Evolutionary conservation across 179 eudicot genomes (phyloP).

Genomic region (Spinacia oleracea): DNA sequence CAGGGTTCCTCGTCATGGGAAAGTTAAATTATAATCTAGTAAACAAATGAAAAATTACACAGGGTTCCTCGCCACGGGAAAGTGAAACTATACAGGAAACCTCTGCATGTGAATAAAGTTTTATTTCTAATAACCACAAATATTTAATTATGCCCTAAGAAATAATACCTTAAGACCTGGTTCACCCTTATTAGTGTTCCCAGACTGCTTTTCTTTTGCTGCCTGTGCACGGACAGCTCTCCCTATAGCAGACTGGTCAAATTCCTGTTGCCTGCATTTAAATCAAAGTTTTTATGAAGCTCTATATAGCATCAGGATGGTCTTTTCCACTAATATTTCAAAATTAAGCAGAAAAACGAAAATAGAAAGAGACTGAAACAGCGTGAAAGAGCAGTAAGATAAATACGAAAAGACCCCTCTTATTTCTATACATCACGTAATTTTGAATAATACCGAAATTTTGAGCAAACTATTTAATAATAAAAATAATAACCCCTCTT

Average conservation of each 20-base stretch:
- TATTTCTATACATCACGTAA: background rate
- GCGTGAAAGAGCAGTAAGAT: background rate
- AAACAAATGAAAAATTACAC: too few species aligned
- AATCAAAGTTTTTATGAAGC: constrained; percentile 7
- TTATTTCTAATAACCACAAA: background rate
- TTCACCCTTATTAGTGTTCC: constrained; percentile 58
- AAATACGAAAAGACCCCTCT: too few species aligned
- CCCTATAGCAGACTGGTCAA: constrained; percentile 71
- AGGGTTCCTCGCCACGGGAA: background rate
- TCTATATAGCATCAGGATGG: background rate
- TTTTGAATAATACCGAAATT: background rate
- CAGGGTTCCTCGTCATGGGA: background rate
- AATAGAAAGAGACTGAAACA: background rate
- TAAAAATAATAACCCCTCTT: background rate
- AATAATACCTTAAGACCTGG: constrained; percentile 75
- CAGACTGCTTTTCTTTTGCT: constrained; percentile 62
- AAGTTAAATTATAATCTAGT: too few species aligned
- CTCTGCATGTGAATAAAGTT: background rate
- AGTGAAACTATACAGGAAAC: background rate
- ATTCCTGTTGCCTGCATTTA: constrained; percentile 65
- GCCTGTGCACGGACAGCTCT: constrained; percentile 81
- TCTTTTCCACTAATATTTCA: background rate
- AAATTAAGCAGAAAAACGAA: background rate
- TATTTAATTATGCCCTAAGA: background rate
- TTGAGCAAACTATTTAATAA: background rate